These are phyloP conservation scores for Scheffersomyces cryptocercus DNA, from an alignment of 1,139 yeast genomes.

Conservation along the genomic window DNA sequence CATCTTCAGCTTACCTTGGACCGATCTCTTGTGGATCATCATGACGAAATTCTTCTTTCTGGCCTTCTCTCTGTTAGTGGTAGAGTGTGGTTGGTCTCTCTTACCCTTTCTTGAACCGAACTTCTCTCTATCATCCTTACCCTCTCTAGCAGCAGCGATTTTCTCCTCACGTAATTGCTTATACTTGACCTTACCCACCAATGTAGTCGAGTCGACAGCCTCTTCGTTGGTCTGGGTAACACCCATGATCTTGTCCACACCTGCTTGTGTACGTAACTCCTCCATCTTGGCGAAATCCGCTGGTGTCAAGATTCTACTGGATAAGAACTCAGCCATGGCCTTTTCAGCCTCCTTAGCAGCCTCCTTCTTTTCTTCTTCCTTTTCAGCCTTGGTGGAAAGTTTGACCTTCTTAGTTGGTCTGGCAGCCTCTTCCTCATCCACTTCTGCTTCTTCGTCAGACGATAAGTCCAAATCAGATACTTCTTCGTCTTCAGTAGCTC, in stretches of 20 bases:
- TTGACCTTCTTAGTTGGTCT: conserved; percentile 29
- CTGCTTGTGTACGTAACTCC: conserved; percentile 81
- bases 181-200: conserved; percentile 83
- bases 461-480: conserved; percentile 45
- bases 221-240: conserved; percentile 69
- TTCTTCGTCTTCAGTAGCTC: conserved; percentile 27
- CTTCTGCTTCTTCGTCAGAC: conserved; percentile 13
- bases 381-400: conserved; percentile 5
- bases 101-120: conserved; percentile 87
- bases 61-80: conserved; percentile 94
- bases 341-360: conserved; percentile 24
- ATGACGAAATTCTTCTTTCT: conserved; percentile 98
- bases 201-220: conserved; percentile 71
- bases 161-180: conserved; percentile 90
- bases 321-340: conserved; percentile 64
- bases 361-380: conserved; percentile 7
- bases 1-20: conserved; percentile 89
- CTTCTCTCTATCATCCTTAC: conserved; percentile 88
- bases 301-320: conserved; percentile 84
- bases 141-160: conserved; percentile 82
- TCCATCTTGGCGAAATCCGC: conserved; percentile 96
- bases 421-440: conserved; percentile 20
- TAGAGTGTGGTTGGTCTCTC: conserved; percentile 77
- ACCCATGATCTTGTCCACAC: conserved; percentile 75
- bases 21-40: conserved; percentile 95